Conservation (phyloP, 345 rosid species). For the Aurinia saxatilis region DNA sequence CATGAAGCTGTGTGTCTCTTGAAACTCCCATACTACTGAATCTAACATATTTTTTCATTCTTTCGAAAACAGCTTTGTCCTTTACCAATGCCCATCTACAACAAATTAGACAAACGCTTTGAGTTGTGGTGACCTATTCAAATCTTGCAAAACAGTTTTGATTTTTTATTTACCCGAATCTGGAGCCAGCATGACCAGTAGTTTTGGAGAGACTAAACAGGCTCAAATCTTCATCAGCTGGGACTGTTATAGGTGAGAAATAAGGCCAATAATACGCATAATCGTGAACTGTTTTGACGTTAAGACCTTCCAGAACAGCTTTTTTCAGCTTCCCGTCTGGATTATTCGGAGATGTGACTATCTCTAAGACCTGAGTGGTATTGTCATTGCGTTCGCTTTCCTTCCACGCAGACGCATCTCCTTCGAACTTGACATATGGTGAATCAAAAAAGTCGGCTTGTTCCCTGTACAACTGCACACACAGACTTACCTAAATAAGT, state of each 20-base stretch:
- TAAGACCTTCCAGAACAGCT: constrained; percentile 46
- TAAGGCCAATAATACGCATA: constrained; percentile 74
- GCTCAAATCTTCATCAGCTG: constrained; percentile 43
- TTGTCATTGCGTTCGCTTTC: constrained; percentile 20
- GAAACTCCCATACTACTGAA: constrained; percentile 52
- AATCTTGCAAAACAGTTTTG: neutral
- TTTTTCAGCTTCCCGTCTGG: constrained; percentile 56
- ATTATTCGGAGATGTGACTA: constrained; percentile 77
- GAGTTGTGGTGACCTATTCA: neutral
- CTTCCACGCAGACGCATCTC: constrained; percentile 34
- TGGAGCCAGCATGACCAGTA: constrained; percentile 74
- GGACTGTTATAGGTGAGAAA: constrained; percentile 58
- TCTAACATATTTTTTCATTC: constrained; percentile 4
- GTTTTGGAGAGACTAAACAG: constrained; percentile 61
- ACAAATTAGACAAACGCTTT: neutral
- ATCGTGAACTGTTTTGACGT: constrained; percentile 47
- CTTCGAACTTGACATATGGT: constrained; percentile 32
- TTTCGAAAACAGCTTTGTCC: constrained; percentile 44
- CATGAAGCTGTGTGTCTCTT: constrained; percentile 47
- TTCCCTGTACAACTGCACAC: constrained; percentile 27
- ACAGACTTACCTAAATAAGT: neutral
- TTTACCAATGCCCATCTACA: constrained; percentile 61
- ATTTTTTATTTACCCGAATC: constrained; percentile 31
- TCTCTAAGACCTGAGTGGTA: constrained; percentile 34
- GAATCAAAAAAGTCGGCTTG: constrained; percentile 47